Conservation (phyloP, 2,329 filamentous ascomycete species). For the Nakataea oryzae region DNA sequence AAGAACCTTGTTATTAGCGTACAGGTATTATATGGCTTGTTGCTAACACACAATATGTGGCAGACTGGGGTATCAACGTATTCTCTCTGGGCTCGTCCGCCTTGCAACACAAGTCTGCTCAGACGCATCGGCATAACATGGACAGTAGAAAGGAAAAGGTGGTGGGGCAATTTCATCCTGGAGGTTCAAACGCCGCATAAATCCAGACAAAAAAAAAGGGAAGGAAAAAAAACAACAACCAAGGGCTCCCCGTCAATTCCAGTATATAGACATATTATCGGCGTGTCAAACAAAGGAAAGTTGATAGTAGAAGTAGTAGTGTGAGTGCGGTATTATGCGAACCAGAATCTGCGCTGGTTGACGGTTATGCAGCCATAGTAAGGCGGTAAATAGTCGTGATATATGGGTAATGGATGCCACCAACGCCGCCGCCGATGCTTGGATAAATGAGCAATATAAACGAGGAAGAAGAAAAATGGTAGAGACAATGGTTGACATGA, state of each 20-base stretch:
- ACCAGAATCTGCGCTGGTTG: not conserved
- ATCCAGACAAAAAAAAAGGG: too few species aligned
- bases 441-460: not conserved
- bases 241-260: too few species aligned
- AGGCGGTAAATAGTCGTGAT: not conserved
- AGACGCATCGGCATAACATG: not conserved
- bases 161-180: not conserved
- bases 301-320: not conserved
- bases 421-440: not conserved
- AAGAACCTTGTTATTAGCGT: not conserved
- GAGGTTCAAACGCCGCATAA: not conserved
- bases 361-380: not conserved
- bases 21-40: not conserved
- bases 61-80: not conserved
- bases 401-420: not conserved
- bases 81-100: not conserved
- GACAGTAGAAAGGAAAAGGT: not conserved
- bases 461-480: too few species aligned
- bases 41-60: not conserved
- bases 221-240: too few species aligned
- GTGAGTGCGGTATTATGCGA: not conserved
- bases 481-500: not conserved
- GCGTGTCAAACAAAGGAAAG: not conserved
- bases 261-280: not conserved
- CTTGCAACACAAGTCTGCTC: not conserved